Percentiles rank a stretch among this genome's conserved stretches.
Conservation (phyloP, 305 asterid genomes). For the Fraxinus angustifolia region DNA sequence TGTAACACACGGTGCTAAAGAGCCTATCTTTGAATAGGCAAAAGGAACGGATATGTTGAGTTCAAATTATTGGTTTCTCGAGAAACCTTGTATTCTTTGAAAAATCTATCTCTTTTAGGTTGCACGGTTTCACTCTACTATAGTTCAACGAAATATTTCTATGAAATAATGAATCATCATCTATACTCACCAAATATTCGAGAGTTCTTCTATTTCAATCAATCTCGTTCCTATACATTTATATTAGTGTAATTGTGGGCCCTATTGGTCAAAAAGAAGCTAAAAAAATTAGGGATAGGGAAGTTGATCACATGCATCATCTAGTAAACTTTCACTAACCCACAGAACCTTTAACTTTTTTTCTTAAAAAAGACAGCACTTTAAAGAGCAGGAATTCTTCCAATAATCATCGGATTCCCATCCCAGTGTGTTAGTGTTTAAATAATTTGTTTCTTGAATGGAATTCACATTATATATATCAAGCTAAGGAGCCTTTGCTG, state of each 20-base stretch:
- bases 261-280: slow-evolving; percentile 8
- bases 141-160: background rate
- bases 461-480: background rate
- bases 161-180: background rate
- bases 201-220: background rate
- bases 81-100: background rate
- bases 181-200: background rate
- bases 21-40: background rate
- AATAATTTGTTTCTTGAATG: background rate
- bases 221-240: background rate
- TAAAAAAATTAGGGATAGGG: background rate
- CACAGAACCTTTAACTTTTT: background rate
- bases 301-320: background rate
- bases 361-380: background rate
- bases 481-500: slow-evolving; percentile 2
- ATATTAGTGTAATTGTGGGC: background rate
- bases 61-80: background rate
- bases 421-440: background rate
- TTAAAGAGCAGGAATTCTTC: background rate
- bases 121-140: background rate
- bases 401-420: background rate
- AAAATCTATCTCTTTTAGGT: background rate
- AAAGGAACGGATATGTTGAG: background rate
- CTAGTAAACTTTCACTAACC: background rate
- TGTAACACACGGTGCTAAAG: background rate